A percentile compares a stretch with the other conserved stretches of the same genome.
Conservation (phyloP, 768 basidiomycete species). For the Aureoboletus auriporus region DNA sequence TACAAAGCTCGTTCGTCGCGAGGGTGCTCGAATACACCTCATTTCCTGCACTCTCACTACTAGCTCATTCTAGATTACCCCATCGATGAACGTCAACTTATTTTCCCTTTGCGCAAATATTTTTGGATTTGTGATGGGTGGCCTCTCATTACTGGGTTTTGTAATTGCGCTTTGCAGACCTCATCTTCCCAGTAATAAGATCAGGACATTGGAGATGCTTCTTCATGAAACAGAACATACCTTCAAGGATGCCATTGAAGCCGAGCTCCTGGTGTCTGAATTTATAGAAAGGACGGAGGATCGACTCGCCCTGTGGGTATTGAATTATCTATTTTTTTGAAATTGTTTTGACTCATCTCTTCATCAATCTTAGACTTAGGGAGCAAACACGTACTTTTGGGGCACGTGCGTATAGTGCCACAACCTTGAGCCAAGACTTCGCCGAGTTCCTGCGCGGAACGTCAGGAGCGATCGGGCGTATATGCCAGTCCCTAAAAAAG, state of each 20-base stretch:
- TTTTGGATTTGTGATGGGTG: not conserved
- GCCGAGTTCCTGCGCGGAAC: not conserved
- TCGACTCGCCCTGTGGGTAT: not conserved
- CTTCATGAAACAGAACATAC: not conserved
- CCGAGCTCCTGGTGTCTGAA: not conserved
- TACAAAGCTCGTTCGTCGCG: too few species aligned
- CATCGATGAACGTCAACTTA: not conserved
- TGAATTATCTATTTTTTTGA: not conserved
- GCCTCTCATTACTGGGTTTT: not conserved
- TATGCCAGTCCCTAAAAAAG: not conserved
- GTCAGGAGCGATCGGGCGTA: not conserved
- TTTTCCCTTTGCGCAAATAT: not conserved
- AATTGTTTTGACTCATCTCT: not conserved
- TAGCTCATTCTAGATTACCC: too few species aligned
- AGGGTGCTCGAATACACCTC: too few species aligned
- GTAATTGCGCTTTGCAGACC: not conserved
- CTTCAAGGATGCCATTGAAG: not conserved
- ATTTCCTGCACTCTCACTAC: too few species aligned
- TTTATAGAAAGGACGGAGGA: not conserved
- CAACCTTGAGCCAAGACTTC: not conserved
- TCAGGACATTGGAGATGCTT: not conserved
- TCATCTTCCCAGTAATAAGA: not conserved
- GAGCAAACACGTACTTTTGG: not conserved
- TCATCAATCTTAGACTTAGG: not conserved
- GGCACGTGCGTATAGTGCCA: not conserved